A percentile compares a stretch with the other conserved stretches of the same genome.
Evolutionary conservation across 1,284 basidiomycete species (phyloP).

Genomic region (Sanghuangporus baumii): DNA sequence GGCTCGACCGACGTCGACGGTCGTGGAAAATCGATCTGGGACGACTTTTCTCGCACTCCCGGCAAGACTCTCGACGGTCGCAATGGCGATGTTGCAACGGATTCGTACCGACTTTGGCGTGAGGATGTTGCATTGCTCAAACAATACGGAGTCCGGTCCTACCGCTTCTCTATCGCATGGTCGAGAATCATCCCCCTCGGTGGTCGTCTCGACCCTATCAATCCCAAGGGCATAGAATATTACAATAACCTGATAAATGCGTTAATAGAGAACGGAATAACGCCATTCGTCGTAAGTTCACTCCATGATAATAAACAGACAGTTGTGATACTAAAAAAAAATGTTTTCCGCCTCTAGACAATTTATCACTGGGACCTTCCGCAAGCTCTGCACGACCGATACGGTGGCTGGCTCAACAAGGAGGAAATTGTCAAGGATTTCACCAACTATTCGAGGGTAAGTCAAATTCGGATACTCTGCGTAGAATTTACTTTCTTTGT

Average conservation of each 20-base stretch:
- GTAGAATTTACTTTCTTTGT: constrained; percentile 3
- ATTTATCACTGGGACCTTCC: constrained; percentile 79
- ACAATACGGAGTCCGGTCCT: constrained; percentile 51
- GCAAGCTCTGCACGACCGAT: constrained; percentile 61
- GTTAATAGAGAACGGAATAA: constrained; percentile 56
- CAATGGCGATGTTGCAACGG: constrained; percentile 64
- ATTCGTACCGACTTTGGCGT: constrained; percentile 63
- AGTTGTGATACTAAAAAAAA: background rate
- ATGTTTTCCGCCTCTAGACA: constrained; percentile 39
- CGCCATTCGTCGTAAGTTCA: constrained; percentile 58
- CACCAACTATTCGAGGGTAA: constrained; percentile 54
- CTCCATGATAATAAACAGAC: background rate
- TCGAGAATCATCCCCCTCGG: constrained; percentile 65
- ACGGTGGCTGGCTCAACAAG: constrained; percentile 69
- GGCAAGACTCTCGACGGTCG: constrained; percentile 63
- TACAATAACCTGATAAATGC: constrained; percentile 67
- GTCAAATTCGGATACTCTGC: constrained; percentile 15
- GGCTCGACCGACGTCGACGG: constrained; percentile 52
- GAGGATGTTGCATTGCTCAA: constrained; percentile 65
- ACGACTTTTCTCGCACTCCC: constrained; percentile 61
- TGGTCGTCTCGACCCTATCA: constrained; percentile 66
- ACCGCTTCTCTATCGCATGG: constrained; percentile 74
- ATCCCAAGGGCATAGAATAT: constrained; percentile 59
- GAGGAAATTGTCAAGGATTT: constrained; percentile 60
- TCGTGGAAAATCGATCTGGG: constrained; percentile 68